Conservation (phyloP, 2,329 filamentous ascomycete genomes). For the Cercospora janseana region DNA sequence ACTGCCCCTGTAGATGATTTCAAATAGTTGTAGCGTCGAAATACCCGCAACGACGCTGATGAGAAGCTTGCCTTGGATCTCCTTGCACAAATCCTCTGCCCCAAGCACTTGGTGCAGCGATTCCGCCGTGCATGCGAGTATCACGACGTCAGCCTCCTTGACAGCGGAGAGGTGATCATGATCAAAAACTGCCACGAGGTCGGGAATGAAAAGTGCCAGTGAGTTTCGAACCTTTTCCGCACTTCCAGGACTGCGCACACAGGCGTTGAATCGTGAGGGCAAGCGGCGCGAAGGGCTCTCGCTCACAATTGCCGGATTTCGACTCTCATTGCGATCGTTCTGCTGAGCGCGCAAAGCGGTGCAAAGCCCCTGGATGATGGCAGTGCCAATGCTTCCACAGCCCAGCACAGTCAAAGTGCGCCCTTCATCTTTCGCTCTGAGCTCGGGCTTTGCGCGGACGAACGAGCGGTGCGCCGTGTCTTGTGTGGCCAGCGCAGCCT, state of each 20-base stretch:
- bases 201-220: constrained; percentile 61
- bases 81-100: constrained; percentile 66
- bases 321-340: constrained; percentile 1
- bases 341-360: constrained; percentile 54
- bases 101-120: constrained; percentile 67
- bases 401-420: constrained; percentile 78
- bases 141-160: constrained; percentile 66
- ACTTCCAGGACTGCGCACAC: constrained; percentile 68
- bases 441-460: constrained; percentile 24
- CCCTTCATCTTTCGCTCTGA: constrained; percentile 29
- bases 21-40: constrained; percentile 60
- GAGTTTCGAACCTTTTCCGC: constrained; percentile 66
- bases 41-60: constrained; percentile 81
- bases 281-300: constrained; percentile 53
- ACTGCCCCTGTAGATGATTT: constrained; percentile 56
- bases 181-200: constrained; percentile 65
- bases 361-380: constrained; percentile 78
- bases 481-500: constrained; percentile 33
- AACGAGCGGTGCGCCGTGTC: constrained; percentile 29
- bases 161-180: constrained; percentile 71
- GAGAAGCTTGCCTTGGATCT: constrained; percentile 74
- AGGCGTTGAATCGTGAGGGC: constrained; percentile 76
- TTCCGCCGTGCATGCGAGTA: constrained; percentile 74
- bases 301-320: constrained; percentile 34
- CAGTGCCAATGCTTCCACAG: constrained; percentile 85